These are phyloP conservation scores for Podospora didyma DNA, from an alignment of 495 filamentous ascomycete genomes.

Conservation along the genomic window DNA sequence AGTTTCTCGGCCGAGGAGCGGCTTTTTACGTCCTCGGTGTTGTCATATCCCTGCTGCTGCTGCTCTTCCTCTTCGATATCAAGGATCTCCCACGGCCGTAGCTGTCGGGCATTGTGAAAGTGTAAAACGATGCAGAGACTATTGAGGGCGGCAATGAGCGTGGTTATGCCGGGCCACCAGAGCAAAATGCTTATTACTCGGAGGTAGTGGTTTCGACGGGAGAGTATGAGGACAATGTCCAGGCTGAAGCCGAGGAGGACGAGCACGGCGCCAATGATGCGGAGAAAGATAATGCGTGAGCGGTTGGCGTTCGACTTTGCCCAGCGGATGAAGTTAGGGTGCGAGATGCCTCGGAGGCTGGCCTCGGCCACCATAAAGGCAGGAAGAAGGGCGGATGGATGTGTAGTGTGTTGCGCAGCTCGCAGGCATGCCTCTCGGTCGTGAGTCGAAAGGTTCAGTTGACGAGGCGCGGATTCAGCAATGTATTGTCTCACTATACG, in stretches of 20 bases:
- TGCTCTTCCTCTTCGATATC: conserved; percentile 14
- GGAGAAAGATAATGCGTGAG: conserved; percentile 55
- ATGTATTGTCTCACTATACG: conserved; percentile 62
- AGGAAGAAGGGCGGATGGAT: conserved; percentile 60
- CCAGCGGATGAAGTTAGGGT: conserved; percentile 50
- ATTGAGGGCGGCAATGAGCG: conserved; percentile 55
- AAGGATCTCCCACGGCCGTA: conserved; percentile 67
- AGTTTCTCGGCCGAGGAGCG: neutral
- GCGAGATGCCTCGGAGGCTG: conserved; percentile 23
- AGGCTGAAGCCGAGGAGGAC: conserved; percentile 49
- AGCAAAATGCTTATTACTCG: conserved; percentile 51
- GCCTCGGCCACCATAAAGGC: conserved; percentile 56
- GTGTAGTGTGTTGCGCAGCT: conserved; percentile 63
- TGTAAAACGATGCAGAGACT: conserved; percentile 64
- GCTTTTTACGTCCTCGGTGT: conserved; percentile 6
- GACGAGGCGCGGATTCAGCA: conserved; percentile 52
- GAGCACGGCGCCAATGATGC: conserved; percentile 45
- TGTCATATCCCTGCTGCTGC: neutral
- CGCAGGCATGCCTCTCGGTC: conserved; percentile 58
- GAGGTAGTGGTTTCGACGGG: conserved; percentile 46
- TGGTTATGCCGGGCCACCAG: conserved; percentile 59
- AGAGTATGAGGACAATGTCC: conserved; percentile 55
- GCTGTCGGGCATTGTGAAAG: conserved; percentile 52
- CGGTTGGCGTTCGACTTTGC: conserved; percentile 61
- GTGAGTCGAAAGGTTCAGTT: conserved; percentile 57